These are phyloP conservation scores for Ochetophila trinervis DNA, from an alignment of 306 rosid genomes.

Conservation along the genomic window DNA sequence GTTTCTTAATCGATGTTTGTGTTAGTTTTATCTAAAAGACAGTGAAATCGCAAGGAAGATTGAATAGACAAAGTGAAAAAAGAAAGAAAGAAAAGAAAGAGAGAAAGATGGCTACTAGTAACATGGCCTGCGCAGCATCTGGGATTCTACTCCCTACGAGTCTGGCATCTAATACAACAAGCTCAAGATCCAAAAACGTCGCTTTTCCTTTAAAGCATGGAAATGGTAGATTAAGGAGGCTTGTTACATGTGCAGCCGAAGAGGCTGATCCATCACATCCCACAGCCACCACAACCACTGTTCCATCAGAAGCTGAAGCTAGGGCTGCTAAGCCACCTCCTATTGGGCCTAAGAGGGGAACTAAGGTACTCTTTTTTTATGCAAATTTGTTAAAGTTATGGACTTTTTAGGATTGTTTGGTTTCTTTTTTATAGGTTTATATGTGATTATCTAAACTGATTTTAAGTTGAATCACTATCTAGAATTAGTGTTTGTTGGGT, in stretches of 20 bases:
- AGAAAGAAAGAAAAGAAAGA: background rate
- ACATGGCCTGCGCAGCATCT: constrained; percentile 16
- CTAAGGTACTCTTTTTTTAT: constrained; percentile 13
- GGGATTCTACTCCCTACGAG: constrained; percentile 12
- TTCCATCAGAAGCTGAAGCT: constrained; percentile 1
- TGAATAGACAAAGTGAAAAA: background rate
- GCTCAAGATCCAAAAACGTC: constrained; percentile 4
- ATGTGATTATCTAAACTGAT: no score
- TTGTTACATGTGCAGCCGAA: constrained; percentile 17
- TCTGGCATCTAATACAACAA: constrained; percentile 2
- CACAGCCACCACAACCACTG: background rate
- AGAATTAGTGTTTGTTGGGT: no score
- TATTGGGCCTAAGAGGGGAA: constrained; percentile 30
- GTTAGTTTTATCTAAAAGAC: background rate
- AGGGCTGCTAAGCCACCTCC: constrained; percentile 27
- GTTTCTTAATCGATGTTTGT: background rate
- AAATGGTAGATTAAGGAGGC: background rate
- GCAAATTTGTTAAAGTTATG: background rate
- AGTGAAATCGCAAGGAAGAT: background rate
- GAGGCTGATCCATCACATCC: constrained; percentile 7
- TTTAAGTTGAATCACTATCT: no score
- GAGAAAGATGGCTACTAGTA: constrained; percentile 21
- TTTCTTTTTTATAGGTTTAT: no score
- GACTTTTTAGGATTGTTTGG: background rate
- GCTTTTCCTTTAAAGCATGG: constrained; percentile 11